A percentile compares a stretch with the other conserved stretches of the same genome.
phyloP scores from a whole-genome alignment of 2,329 filamentous ascomycete species.

The Clathrospora elynae region DNA sequence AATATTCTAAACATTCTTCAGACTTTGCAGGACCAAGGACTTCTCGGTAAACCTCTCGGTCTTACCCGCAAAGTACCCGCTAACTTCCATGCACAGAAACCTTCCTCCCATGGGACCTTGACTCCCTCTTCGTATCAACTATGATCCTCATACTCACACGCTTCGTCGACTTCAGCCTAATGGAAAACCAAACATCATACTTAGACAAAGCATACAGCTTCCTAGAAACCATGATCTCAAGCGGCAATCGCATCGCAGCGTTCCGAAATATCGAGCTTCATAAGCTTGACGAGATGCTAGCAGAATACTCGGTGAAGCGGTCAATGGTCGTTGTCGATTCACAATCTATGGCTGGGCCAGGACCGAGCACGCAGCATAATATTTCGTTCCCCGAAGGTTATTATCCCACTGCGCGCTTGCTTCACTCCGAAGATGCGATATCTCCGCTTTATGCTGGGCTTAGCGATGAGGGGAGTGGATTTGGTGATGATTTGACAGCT shows the following conservation, averaged over 20 bases:
- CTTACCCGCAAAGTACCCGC: background rate
- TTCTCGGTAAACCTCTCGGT: conserved; percentile 49
- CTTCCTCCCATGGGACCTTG: conserved; percentile 57
- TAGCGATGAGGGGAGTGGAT: conserved; percentile 32
- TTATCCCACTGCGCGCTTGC: conserved; percentile 11
- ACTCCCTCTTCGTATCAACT: conserved; percentile 53
- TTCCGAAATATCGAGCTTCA: conserved; percentile 55
- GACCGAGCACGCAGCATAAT: conserved; percentile 5
- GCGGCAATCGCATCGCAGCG: conserved; percentile 55
- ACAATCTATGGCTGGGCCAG: conserved; percentile 5
- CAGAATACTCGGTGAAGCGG: conserved; percentile 29
- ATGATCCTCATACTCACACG: conserved; percentile 50
- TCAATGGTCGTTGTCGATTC: conserved; percentile 10
- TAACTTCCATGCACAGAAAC: conserved; percentile 47
- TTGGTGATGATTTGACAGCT: conserved; percentile 50
- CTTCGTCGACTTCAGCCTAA: conserved; percentile 38
- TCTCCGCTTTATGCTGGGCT: conserved; percentile 23
- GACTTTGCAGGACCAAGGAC: conserved; percentile 53
- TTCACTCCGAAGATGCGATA: conserved; percentile 16
- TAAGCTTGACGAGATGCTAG: conserved; percentile 52
- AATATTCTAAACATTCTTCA: conserved; percentile 53
- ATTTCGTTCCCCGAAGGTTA: conserved; percentile 14
- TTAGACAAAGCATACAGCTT: conserved; percentile 52
- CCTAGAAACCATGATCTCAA: conserved; percentile 55
- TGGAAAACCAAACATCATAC: conserved; percentile 48